Percentiles rank a stretch among this genome's conserved stretches.
phyloP scores from a whole-genome alignment of 345 rosid species.

The Salix exigua region DNA sequence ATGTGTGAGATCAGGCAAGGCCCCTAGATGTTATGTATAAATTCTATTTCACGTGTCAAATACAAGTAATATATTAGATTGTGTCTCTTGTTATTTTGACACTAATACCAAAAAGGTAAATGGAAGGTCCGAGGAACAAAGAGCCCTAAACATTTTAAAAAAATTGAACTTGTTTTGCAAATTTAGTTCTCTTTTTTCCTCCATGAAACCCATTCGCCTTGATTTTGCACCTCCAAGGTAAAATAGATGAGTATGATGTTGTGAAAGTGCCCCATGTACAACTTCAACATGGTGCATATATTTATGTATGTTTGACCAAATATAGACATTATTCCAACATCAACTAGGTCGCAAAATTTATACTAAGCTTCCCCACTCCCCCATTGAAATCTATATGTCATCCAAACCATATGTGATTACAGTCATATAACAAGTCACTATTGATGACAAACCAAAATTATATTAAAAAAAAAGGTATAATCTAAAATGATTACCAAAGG shows the following conservation, averaged over 20 bases:
- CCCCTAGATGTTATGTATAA: neutral
- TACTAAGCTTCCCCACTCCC: neutral
- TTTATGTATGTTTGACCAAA: neutral
- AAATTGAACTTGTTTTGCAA: neutral
- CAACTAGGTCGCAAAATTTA: neutral
- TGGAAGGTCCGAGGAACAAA: neutral
- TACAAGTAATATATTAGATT: neutral
- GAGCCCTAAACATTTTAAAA: neutral
- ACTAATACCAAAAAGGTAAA: neutral
- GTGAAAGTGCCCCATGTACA: neutral
- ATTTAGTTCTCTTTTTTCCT: neutral
- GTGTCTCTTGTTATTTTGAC: neutral
- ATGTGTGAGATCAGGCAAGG: neutral
- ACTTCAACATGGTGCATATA: neutral
- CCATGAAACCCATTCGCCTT: neutral
- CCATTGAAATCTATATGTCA: neutral
- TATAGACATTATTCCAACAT: neutral
- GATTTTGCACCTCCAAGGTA: neutral
- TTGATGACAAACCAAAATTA: neutral
- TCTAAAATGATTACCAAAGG: slow-evolving; percentile 55
- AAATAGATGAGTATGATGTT: neutral
- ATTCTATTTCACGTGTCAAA: neutral
- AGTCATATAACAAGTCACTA: neutral
- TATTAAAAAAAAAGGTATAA: neutral
- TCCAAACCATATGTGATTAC: neutral